Evolutionary conservation across 768 basidiomycete genomes (phyloP), one percentile per base, ranked within the genome.

Genomic region (Suillus fuscotomentosus): DNA sequence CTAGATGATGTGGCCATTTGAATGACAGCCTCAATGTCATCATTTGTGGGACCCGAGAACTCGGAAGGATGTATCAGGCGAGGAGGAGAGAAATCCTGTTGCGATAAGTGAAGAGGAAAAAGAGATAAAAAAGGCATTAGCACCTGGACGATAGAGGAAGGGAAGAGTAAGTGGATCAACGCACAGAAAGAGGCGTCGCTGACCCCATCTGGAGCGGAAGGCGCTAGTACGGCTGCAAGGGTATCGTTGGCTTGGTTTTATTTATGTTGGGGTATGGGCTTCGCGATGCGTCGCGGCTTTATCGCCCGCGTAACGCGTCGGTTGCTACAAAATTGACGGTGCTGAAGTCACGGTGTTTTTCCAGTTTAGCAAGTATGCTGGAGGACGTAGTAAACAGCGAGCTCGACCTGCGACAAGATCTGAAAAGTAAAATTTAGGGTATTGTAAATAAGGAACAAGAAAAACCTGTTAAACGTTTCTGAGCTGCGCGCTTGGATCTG

Each of bases 21-120:
- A 66, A 97, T 97, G 71, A 95, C 84, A 3, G 93, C 92, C 73
- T 97, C 95, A 73, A 97, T 95, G 70, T 93, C 92, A 77, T 92
- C 91, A 78, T 88, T 89, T 3, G 90, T 84, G 17, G 86, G 88
- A 31, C 75, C 61, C 2, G 69, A 60, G 5, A 53, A 47, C 36
- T 63, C 63, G 50, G 70, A 66, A 0, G 71, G 27, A 8, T 41
- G 60, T 60, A 66, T 0, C 24, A 34, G 11, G 13, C 31, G 42
- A 17, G 24, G 57, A 17, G 63, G 54, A 0, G 63, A 60, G 0
- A 66, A 66, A 1, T 62, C 60, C 74, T 76, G 67, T 39, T 43
- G 24, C 2, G 42, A 36, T 36, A 53, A 43, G 10, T 43, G 64
- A 50, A 45, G 15, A 24, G 39, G 27, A 41, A 27, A 60, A 24